phyloP scores from a whole-genome alignment of 768 basidiomycete genomes.

The Leccinum aurantiacum region DNA sequence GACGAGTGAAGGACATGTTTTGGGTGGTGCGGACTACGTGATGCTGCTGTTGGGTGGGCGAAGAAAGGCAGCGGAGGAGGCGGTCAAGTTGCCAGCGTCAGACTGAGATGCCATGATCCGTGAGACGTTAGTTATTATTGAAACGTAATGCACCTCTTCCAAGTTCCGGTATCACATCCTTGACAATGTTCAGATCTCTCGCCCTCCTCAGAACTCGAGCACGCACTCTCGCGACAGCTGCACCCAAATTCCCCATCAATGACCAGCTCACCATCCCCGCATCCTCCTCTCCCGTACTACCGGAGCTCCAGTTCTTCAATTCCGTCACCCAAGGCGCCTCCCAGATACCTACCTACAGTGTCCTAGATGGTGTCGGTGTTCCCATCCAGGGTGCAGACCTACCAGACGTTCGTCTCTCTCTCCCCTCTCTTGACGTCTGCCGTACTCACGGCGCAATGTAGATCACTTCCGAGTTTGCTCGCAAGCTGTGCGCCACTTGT shows the following conservation, averaged over 20 bases:
- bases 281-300: constrained; percentile 59
- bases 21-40: constrained; percentile 79
- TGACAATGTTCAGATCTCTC: constrained; percentile 17
- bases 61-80: constrained; percentile 64
- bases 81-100: constrained; percentile 50
- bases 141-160: constrained; percentile 13
- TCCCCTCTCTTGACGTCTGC: neutral
- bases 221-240: constrained; percentile 18
- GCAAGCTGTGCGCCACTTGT: constrained; percentile 47
- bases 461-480: constrained; percentile 70
- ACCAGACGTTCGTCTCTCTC: constrained; percentile 58
- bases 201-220: constrained; percentile 3
- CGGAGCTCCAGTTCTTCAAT: constrained; percentile 78
- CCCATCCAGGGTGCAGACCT: constrained; percentile 70
- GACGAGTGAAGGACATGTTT: constrained; percentile 40
- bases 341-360: constrained; percentile 82
- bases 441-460: constrained; percentile 28
- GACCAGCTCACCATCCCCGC: constrained; percentile 40
- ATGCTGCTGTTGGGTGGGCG: constrained; percentile 70
- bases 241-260: constrained; percentile 17
- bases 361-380: constrained; percentile 78
- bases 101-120: neutral
- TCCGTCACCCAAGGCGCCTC: constrained; percentile 59
- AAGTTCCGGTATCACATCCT: constrained; percentile 21
- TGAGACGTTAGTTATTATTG: neutral